These are phyloP conservation scores for Cytospora leucostoma DNA, from an alignment of 2,329 filamentous ascomycete genomes.

Conservation along the genomic window DNA sequence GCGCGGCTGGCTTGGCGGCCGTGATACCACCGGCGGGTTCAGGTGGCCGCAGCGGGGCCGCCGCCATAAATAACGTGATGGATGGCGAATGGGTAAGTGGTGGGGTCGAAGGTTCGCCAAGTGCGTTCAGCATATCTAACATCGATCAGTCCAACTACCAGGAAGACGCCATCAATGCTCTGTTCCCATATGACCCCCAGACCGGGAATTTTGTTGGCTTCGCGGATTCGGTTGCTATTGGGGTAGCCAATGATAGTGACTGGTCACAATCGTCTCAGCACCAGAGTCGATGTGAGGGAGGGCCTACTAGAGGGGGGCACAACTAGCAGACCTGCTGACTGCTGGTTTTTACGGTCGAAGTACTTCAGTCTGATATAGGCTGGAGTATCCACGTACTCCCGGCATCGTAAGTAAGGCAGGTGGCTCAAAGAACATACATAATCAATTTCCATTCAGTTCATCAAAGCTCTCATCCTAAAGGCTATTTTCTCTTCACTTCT, in stretches of 20 bases:
- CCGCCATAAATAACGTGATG: background rate
- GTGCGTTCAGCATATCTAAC: background rate
- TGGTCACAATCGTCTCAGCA: conserved; percentile 13
- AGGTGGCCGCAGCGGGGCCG: background rate
- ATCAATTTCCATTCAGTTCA: background rate
- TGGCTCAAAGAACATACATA: background rate
- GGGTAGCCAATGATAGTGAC: background rate
- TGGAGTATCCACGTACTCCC: background rate
- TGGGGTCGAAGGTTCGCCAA: background rate
- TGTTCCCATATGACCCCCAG: conserved; percentile 34
- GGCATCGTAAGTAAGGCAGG: background rate
- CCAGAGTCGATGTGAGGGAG: conserved; percentile 9
- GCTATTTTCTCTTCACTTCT: conserved; percentile 10
- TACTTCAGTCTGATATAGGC: background rate
- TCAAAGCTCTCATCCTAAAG: conserved; percentile 18
- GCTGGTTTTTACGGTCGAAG: background rate
- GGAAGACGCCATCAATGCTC: conserved; percentile 30
- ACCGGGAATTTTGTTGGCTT: conserved; percentile 32
- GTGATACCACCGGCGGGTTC: conserved; percentile 4
- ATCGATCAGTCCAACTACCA: conserved; percentile 14
- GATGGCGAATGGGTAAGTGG: conserved; percentile 23
- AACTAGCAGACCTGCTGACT: background rate
- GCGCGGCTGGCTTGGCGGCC: conserved; percentile 1
- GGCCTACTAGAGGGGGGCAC: conserved; percentile 9
- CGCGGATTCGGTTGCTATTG: conserved; percentile 13